Conservation (phyloP, 1,284 basidiomycete genomes). For the Porogramme epimiltina region DNA sequence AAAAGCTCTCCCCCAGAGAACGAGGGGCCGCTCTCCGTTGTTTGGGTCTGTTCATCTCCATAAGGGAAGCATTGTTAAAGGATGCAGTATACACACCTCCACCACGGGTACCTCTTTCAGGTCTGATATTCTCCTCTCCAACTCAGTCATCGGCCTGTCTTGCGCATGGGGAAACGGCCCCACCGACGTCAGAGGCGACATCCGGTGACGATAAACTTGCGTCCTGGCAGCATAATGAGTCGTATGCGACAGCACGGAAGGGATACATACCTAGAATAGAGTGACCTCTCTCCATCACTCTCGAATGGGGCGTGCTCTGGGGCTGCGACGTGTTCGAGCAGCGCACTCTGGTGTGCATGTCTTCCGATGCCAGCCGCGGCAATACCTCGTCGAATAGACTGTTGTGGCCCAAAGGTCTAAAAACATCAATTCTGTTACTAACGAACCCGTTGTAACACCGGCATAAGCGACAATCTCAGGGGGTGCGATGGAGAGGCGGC, state of each 20-base stretch:
- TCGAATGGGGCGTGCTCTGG: conserved; percentile 1
- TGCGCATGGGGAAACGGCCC: conserved; percentile 6
- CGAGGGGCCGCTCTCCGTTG: conserved; percentile 17
- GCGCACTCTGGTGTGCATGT: conserved; percentile 8
- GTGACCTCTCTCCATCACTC: conserved; percentile 5
- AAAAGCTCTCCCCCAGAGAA: conserved; percentile 54
- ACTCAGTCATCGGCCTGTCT: conserved; percentile 13
- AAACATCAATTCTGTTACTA: no score
- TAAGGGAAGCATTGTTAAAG: background rate
- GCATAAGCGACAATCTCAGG: no score
- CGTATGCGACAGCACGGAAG: background rate
- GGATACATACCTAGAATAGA: conserved; percentile 16
- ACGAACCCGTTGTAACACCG: no score
- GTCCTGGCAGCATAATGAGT: conserved; percentile 1
- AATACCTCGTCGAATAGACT: background rate
- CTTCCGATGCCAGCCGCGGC: background rate
- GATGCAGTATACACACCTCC: conserved; percentile 11
- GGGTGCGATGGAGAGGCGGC: no score
- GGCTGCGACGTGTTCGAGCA: background rate
- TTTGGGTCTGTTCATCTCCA: conserved; percentile 1
- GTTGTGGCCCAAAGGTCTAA: no score
- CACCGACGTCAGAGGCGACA: background rate
- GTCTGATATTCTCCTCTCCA: conserved; percentile 24
- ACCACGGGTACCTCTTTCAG: conserved; percentile 20
- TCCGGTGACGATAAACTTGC: conserved; percentile 1